Evolutionary conservation across 2,329 filamentous ascomycete species (phyloP).

Genomic region (Fusarium secorum): DNA sequence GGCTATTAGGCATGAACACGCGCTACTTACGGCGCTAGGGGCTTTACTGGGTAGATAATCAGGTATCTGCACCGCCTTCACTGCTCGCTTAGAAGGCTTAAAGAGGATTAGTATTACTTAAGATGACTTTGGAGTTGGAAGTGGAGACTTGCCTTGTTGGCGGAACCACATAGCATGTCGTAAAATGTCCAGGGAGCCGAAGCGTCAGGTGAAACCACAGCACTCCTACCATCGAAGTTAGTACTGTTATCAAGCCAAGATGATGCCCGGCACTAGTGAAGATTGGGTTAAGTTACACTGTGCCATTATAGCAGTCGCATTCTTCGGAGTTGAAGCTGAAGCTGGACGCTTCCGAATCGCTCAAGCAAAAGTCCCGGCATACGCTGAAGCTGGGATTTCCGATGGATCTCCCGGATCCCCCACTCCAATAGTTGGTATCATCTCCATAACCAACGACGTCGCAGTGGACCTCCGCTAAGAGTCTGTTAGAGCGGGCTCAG

Average conservation of each 20-base stretch:
- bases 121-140: accelerated
- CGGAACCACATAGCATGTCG: not conserved
- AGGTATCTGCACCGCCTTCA: not conserved
- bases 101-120: not conserved
- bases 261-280: accelerated
- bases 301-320: not conserved
- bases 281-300: not conserved
- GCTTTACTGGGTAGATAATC: not conserved
- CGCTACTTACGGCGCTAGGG: not conserved
- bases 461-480: not conserved
- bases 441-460: not conserved
- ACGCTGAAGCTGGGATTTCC: not conserved
- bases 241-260: accelerated
- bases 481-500: accelerated
- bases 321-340: not conserved
- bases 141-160: not conserved
- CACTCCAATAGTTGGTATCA: not conserved
- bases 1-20: not conserved
- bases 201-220: not conserved
- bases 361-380: not conserved
- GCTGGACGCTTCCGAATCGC: not conserved
- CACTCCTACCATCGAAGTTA: not conserved
- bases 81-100: not conserved
- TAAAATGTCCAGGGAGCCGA: not conserved
- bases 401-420: not conserved